phyloP scores from a whole-genome alignment of 2,329 filamentous ascomycete genomes.

The Onygenales sp. region DNA sequence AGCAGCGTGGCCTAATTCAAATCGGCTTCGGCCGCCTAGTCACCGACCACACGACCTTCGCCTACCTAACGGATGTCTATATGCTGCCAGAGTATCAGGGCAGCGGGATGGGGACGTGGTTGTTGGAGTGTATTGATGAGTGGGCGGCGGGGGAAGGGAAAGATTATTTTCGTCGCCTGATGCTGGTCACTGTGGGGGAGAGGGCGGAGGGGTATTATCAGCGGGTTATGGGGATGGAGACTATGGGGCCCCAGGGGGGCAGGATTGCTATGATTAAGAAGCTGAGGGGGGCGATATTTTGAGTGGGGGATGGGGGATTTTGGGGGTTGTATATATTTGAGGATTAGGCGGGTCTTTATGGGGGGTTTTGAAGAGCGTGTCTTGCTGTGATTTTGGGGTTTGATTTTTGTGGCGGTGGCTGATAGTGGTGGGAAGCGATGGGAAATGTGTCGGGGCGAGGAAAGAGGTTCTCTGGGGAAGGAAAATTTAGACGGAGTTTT shows the following conservation, averaged over 20 bases:
- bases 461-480: no score
- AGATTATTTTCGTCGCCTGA: constrained; percentile 49
- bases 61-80: constrained; percentile 62
- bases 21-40: constrained; percentile 55
- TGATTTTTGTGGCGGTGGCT: no score
- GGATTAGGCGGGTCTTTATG: not conserved
- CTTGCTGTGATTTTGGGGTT: no score
- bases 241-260: constrained; percentile 2
- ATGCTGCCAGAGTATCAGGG: constrained; percentile 51
- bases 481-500: no score
- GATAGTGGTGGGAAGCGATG: no score
- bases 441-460: no score
- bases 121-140: constrained; percentile 53
- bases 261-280: constrained; percentile 7
- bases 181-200: constrained; percentile 33
- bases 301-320: not conserved
- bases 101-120: constrained; percentile 54
- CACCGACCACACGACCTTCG: constrained; percentile 60
- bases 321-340: not conserved
- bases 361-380: no score
- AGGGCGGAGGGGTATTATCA: constrained; percentile 9
- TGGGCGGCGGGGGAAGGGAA: constrained; percentile 49
- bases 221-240: constrained; percentile 8
- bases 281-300: constrained; percentile 1
- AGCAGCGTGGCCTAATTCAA: constrained; percentile 21